Percentiles rank a stretch among this genome's conserved stretches.
Evolutionary conservation across 208 protist genomes (phyloP).

Genomic region (Leishmania arabica): DNA sequence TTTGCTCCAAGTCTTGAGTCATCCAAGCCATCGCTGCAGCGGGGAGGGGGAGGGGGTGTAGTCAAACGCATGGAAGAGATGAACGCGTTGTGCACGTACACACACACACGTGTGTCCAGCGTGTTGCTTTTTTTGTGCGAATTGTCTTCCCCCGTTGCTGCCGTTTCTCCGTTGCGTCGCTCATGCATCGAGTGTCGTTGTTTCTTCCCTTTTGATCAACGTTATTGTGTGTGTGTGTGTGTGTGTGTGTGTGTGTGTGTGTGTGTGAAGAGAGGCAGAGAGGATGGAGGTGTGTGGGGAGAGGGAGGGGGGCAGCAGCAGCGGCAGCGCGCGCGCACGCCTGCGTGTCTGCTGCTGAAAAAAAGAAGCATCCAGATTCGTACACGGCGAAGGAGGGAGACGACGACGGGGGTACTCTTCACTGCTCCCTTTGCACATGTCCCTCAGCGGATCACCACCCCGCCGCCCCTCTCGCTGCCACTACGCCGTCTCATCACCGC

Average conservation of each 20-base stretch:
- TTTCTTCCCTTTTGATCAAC: not conserved
- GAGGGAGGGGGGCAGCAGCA: not conserved
- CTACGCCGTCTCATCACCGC: slow-evolving; percentile 1
- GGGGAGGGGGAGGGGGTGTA: not conserved
- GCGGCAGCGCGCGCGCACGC: not conserved
- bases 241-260: not conserved
- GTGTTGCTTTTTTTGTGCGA: too few species aligned
- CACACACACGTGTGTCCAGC: too few species aligned
- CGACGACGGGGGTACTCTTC: not conserved
- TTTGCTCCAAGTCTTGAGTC: not conserved
- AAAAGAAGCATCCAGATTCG: not conserved
- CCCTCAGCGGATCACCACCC: not conserved
- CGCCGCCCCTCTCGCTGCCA: too few species aligned
- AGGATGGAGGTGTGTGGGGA: not conserved
- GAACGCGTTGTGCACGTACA: not conserved
- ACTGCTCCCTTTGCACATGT: not conserved
- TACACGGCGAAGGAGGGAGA: too few species aligned
- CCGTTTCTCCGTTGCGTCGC: too few species aligned
- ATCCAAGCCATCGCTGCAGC: not conserved
- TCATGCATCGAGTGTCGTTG: not conserved
- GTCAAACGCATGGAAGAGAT: not conserved
- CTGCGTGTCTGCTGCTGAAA: not conserved
- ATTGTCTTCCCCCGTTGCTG: too few species aligned
- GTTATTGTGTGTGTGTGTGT: not conserved
- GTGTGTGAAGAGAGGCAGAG: not conserved